Evolutionary conservation across 805 yeast species (phyloP).

Genomic region (Yarrowia alimentaria): DNA sequence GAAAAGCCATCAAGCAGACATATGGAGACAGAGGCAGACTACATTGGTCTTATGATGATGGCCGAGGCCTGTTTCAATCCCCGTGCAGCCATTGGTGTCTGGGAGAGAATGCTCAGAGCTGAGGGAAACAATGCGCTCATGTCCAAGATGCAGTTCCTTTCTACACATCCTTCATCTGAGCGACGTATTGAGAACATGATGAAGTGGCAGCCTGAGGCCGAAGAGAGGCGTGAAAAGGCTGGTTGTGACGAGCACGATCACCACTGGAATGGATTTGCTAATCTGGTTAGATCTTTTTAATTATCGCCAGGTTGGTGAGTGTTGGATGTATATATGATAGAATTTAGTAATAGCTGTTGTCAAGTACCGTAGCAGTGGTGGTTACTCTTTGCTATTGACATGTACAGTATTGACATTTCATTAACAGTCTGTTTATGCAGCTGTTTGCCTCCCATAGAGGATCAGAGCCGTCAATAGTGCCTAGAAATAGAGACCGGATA

Average conservation of each 20-base stretch:
- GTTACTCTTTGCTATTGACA: too few relatives aligned
- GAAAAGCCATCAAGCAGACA: slow-evolving; percentile 84
- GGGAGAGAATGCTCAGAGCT: slow-evolving; percentile 73
- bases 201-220: slow-evolving; percentile 56
- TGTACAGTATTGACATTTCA: too few relatives aligned
- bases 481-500: too few relatives aligned
- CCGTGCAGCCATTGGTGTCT: slow-evolving; percentile 65
- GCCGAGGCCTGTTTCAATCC: slow-evolving; percentile 85
- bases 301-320: background rate
- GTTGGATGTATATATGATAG: background rate
- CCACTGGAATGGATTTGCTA: background rate
- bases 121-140: slow-evolving; percentile 41
- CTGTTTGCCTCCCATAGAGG: too few relatives aligned
- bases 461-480: too few relatives aligned
- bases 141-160: slow-evolving; percentile 53
- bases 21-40: slow-evolving; percentile 96
- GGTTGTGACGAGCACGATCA: slow-evolving; percentile 40
- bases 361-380: too few relatives aligned
- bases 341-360: too few relatives aligned
- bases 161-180: slow-evolving; percentile 87
- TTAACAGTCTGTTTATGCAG: too few relatives aligned
- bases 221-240: slow-evolving; percentile 42
- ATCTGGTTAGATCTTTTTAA: background rate
- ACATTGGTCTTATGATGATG: slow-evolving; percentile 90
- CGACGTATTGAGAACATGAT: slow-evolving; percentile 67